Evolutionary conservation across 495 filamentous ascomycete genomes (phyloP).

Genomic region (Talaromyces proteolyticus): DNA sequence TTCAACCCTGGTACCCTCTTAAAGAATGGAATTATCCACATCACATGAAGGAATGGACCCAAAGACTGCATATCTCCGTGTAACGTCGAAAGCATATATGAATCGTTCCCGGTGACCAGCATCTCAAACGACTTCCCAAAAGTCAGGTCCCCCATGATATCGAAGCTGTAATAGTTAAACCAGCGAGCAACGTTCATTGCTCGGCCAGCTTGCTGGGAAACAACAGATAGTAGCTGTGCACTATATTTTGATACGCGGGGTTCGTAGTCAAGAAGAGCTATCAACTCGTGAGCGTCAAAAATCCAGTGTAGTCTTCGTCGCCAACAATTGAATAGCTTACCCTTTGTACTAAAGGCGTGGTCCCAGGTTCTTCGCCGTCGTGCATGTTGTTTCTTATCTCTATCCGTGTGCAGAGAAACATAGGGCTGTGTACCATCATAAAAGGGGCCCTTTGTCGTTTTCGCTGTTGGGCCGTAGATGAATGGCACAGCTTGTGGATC

Average conservation of each 20-base stretch:
- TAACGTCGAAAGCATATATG: conserved; percentile 12
- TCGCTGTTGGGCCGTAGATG: conserved; percentile 17
- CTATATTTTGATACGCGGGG: conserved; percentile 10
- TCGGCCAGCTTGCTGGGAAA: conserved; percentile 6
- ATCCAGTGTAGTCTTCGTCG: too few relatives aligned
- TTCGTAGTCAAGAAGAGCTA: conserved; percentile 10
- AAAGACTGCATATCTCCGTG: conserved; percentile 20
- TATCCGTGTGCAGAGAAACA: conserved; percentile 7
- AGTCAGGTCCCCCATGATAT: conserved; percentile 41
- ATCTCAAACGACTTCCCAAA: conserved; percentile 40
- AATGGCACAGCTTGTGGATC: conserved; percentile 12
- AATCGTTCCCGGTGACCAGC: conserved; percentile 18
- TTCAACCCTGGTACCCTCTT: conserved; percentile 6
- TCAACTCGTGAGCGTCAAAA: too few relatives aligned
- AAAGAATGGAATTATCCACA: not conserved
- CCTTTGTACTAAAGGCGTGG: conserved; percentile 3
- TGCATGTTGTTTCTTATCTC: conserved; percentile 9
- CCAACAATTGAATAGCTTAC: too few relatives aligned
- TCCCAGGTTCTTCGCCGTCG: conserved; percentile 6
- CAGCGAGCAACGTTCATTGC: conserved; percentile 27
- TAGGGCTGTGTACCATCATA: conserved; percentile 20
- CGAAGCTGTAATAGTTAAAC: conserved; percentile 40
- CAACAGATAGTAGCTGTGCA: conserved; percentile 7
- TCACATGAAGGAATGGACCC: conserved; percentile 2
- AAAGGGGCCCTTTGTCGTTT: conserved; percentile 27